Conservation (phyloP, 2,329 filamentous ascomycete species). For the Penicillium aurantiogriseum region DNA sequence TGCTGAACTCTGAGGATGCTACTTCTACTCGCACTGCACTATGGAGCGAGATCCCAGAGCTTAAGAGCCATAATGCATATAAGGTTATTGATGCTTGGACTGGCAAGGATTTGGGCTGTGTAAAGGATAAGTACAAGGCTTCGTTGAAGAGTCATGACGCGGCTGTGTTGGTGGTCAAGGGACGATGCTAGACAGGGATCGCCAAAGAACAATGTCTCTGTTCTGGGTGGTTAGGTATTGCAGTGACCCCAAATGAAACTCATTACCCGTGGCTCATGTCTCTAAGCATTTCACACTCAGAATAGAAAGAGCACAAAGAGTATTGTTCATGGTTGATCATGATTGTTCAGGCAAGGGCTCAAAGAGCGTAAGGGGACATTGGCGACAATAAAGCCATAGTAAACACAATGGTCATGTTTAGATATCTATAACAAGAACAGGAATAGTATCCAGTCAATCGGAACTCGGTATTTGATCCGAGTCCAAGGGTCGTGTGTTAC, state of each 20-base stretch:
- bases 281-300: not conserved
- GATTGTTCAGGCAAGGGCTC: not conserved
- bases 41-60: constrained; percentile 34
- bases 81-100: constrained; percentile 32
- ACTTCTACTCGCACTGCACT: constrained; percentile 25
- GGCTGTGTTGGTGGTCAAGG: constrained; percentile 30
- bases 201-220: not conserved
- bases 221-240: not conserved
- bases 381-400: not conserved
- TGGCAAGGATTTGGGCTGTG: constrained; percentile 32
- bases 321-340: not conserved
- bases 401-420: not conserved
- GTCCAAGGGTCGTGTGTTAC: not conserved
- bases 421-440: not conserved
- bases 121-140: constrained; percentile 24
- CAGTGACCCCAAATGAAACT: not conserved
- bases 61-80: constrained; percentile 20
- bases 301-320: not conserved
- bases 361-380: not conserved
- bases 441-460: not conserved
- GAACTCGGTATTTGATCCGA: not conserved
- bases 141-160: constrained; percentile 31
- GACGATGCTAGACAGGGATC: constrained; percentile 2
- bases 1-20: constrained; percentile 32
- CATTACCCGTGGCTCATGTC: not conserved